Conservation (phyloP, 164 flowering plant genomes). For the Paratinospora sagittata region DNA sequence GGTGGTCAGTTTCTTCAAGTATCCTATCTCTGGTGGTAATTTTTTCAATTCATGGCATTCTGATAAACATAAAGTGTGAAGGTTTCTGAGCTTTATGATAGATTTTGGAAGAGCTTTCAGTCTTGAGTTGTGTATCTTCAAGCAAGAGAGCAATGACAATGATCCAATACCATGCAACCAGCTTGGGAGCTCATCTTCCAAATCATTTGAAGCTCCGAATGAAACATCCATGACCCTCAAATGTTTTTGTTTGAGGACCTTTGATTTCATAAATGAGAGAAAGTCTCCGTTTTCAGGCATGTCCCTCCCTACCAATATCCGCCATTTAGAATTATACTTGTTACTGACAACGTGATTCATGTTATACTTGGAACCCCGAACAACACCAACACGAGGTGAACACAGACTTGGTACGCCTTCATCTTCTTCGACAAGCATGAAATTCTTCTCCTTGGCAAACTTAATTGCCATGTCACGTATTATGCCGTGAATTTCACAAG, state of each 20-base stretch:
- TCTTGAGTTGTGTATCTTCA: not conserved
- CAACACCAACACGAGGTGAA: not conserved
- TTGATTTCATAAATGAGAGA: not conserved
- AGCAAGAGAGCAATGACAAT: not conserved
- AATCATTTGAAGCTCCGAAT: not conserved
- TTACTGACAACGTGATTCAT: not conserved
- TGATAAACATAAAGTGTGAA: not conserved
- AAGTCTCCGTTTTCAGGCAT: not conserved
- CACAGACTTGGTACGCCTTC: not conserved
- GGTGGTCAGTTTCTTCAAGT: not conserved
- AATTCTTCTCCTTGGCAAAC: not conserved
- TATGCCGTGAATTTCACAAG: conserved; percentile 1
- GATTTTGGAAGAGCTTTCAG: not conserved
- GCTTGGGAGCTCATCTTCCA: not conserved
- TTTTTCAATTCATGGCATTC: not conserved
- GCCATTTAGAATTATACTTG: not conserved
- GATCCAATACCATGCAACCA: conserved; percentile 8
- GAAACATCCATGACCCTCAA: not conserved
- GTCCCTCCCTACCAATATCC: not conserved
- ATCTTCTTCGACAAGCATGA: not conserved
- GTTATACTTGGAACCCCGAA: not conserved
- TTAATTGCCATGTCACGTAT: not conserved
- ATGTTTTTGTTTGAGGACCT: not conserved
- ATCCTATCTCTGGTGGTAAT: not conserved
- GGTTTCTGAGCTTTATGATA: not conserved